phyloP scores from a whole-genome alignment of 2,329 filamentous ascomycete genomes.

The Colletotrichum sojae region DNA sequence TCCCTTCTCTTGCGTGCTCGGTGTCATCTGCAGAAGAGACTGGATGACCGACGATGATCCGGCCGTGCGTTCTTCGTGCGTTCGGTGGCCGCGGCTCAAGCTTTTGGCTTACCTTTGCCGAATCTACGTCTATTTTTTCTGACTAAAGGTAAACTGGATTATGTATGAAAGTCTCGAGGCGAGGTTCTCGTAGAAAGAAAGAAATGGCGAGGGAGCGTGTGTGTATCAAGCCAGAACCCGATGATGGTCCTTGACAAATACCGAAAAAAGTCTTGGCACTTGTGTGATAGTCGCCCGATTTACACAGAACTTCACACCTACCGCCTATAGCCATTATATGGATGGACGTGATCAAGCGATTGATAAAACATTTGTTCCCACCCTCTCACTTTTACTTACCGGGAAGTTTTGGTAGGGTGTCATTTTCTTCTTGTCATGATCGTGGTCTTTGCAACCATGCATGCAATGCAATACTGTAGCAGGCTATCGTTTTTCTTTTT shows the following conservation, averaged over 20 bases:
- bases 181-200: not conserved
- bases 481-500: no score
- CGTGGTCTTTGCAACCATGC: no score
- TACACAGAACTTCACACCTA: conserved; percentile 1
- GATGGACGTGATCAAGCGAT: no score
- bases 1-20: not conserved
- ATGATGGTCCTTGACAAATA: conserved; percentile 24
- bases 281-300: conserved; percentile 23
- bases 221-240: conserved; percentile 19
- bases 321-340: not conserved
- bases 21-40: not conserved
- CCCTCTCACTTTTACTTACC: no score
- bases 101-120: not conserved
- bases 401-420: no score
- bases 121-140: not conserved
- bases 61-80: conserved; percentile 32
- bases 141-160: no score
- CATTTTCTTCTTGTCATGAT: no score
- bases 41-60: not conserved
- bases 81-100: conserved; percentile 8
- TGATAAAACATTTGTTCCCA: no score
- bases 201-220: not conserved
- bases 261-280: conserved; percentile 20
- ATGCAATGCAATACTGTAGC: no score
- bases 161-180: no score